These are phyloP conservation scores for Cryptosporidium ryanae DNA, from an alignment of 169 alveolate species.

Conservation along the genomic window DNA sequence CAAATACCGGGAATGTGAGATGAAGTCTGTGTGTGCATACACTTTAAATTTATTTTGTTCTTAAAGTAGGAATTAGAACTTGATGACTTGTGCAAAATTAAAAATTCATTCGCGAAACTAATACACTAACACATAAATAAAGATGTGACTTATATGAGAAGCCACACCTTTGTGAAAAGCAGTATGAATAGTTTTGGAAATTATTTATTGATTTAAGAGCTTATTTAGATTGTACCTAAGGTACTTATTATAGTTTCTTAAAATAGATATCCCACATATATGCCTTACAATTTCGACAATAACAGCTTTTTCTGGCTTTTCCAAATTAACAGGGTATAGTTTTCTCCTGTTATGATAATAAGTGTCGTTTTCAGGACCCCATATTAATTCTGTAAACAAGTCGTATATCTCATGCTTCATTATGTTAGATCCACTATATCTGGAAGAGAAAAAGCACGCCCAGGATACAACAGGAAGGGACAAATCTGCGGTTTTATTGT, in stretches of 20 bases:
- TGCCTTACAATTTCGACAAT: conserved; percentile 27
- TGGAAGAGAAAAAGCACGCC: conserved; percentile 47
- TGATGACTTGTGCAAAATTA: too few relatives aligned
- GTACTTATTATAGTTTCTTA: conserved; percentile 20
- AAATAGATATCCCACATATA: conserved; percentile 60
- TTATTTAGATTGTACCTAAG: conserved; percentile 34
- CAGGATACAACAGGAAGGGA: background rate
- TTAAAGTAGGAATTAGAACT: too few relatives aligned
- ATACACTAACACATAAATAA: too few relatives aligned
- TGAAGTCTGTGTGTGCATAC: too few relatives aligned
- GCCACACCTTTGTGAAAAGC: too few relatives aligned
- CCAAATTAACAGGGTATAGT: conserved; percentile 42
- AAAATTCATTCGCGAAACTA: too few relatives aligned
- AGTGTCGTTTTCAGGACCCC: conserved; percentile 39
- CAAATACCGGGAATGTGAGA: too few relatives aligned
- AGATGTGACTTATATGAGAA: too few relatives aligned
- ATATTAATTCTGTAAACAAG: conserved; percentile 23
- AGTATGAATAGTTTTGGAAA: too few relatives aligned
- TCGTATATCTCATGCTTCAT: conserved; percentile 57
- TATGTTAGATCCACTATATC: conserved; percentile 12
- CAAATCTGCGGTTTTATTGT: background rate
- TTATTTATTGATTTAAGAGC: background rate
- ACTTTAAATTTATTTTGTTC: too few relatives aligned
- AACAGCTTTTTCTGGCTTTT: conserved; percentile 39
- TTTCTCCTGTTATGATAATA: conserved; percentile 9